phyloP scores from a whole-genome alignment of 106 monocot species.

The Dioscorea zingiberensis region DNA sequence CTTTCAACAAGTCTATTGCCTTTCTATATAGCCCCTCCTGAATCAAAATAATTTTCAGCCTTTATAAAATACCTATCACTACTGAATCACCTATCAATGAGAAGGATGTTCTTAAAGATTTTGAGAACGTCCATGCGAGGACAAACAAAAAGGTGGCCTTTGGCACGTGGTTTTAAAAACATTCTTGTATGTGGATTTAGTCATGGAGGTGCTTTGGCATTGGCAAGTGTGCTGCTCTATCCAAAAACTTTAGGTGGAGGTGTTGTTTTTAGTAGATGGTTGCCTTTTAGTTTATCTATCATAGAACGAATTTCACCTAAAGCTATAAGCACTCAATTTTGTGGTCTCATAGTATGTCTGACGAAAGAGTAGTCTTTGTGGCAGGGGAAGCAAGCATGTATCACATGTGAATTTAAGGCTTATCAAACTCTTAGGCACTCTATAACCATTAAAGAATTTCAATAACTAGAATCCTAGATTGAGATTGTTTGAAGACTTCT shows the following conservation, averaged over 20 bases:
- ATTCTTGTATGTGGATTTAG: conserved; percentile 89
- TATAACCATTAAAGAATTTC: conserved; percentile 48
- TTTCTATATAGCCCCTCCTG: conserved; percentile 79
- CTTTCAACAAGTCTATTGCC: conserved; percentile 76
- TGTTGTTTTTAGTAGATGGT: conserved; percentile 87
- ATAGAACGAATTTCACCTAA: conserved; percentile 56
- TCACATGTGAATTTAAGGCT: conserved; percentile 76
- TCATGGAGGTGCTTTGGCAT: conserved; percentile 92
- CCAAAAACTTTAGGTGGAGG: conserved; percentile 80
- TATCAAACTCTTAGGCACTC: conserved; percentile 67
- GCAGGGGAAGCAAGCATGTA: conserved; percentile 74
- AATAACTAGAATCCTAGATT: conserved; percentile 58
- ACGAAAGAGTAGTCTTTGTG: conserved; percentile 56
- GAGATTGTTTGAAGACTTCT: conserved; percentile 35
- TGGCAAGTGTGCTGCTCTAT: conserved; percentile 86
- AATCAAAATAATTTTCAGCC: too few relatives aligned
- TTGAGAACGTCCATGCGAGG: conserved; percentile 67
- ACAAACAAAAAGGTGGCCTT: conserved; percentile 66
- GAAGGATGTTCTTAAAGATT: conserved; percentile 54
- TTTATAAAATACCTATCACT: too few relatives aligned
- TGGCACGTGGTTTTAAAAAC: conserved; percentile 68
- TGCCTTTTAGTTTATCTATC: conserved; percentile 77
- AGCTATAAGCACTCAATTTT: conserved; percentile 82
- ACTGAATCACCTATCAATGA: conserved; percentile 83
- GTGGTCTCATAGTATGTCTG: conserved; percentile 82